These are phyloP conservation scores for Linum trigynum DNA, from an alignment of 345 rosid genomes.

Conservation along the genomic window DNA sequence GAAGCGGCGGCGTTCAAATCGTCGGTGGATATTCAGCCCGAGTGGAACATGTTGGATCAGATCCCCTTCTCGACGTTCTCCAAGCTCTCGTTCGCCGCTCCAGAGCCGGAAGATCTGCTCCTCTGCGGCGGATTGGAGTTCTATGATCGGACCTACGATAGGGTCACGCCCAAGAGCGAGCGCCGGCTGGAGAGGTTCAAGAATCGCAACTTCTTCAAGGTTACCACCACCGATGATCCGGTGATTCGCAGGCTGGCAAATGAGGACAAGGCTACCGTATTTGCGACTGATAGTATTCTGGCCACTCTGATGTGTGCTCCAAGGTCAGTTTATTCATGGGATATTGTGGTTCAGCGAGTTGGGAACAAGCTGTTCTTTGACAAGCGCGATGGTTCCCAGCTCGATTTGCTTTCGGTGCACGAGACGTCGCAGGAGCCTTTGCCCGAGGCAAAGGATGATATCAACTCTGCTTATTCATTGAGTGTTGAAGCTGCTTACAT, in stretches of 20 bases:
- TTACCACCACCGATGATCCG: conserved; percentile 87
- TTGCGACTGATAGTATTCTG: conserved; percentile 74
- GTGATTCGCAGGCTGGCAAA: conserved; percentile 75
- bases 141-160: conserved; percentile 59
- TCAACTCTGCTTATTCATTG: conserved; percentile 65
- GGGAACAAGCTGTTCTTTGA: conserved; percentile 90
- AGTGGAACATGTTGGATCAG: conserved; percentile 98
- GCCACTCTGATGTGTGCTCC: conserved; percentile 89
- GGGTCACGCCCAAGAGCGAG: conserved; percentile 75
- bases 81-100: conserved; percentile 60
- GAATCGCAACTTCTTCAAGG: conserved; percentile 84
- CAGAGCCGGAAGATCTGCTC: conserved; percentile 80
- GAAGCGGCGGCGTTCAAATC: conserved; percentile 82
- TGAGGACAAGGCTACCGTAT: conserved; percentile 90
- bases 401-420: conserved; percentile 81
- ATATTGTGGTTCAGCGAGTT: conserved; percentile 79
- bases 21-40: conserved; percentile 91
- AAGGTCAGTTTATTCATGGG: conserved; percentile 94
- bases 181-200: conserved; percentile 79
- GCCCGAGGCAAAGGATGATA: conserved; percentile 83
- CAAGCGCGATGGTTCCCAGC: conserved; percentile 83
- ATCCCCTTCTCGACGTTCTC: conserved; percentile 86
- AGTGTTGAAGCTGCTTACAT: conserved; percentile 85
- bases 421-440: conserved; percentile 89
- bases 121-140: conserved; percentile 72